phyloP scores from a whole-genome alignment of 371 early-diverging fungal genomes.

The Fennellomyces sp. region DNA sequence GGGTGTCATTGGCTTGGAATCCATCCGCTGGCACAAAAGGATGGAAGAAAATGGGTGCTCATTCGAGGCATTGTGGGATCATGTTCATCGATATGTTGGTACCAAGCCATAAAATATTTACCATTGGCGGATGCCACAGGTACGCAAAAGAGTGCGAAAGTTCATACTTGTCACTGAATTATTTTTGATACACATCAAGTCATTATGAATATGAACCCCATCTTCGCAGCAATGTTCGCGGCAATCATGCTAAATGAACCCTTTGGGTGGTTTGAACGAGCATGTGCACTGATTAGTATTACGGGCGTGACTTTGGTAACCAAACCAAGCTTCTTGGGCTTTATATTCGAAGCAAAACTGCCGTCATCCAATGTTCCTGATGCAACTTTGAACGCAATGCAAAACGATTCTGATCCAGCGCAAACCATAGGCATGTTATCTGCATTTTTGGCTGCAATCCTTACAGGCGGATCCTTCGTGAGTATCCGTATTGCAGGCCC shows the following conservation, averaged over 20 bases:
- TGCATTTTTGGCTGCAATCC: conserved; percentile 59
- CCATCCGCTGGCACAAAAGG: conserved; percentile 58
- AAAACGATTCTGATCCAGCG: background rate
- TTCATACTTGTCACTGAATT: background rate
- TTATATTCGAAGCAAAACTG: background rate
- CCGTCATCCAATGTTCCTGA: background rate
- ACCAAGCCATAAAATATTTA: conserved; percentile 67
- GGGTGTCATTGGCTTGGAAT: conserved; percentile 51
- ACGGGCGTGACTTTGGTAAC: conserved; percentile 66
- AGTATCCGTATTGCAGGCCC: conserved; percentile 71
- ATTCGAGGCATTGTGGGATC: conserved; percentile 68
- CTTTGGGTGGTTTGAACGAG: conserved; percentile 56
- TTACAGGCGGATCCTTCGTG: conserved; percentile 67
- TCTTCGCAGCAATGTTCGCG: conserved; percentile 73
- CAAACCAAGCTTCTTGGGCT: conserved; percentile 58
- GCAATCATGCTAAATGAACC: conserved; percentile 61
- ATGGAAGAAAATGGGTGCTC: conserved; percentile 55
- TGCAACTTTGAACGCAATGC: no score
- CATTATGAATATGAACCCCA: conserved; percentile 76
- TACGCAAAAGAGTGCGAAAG: conserved; percentile 3
- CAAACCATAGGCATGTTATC: conserved; percentile 10
- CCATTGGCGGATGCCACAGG: conserved; percentile 80
- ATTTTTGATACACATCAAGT: conserved; percentile 21
- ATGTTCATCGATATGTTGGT: conserved; percentile 67
- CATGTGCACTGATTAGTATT: conserved; percentile 57